phyloP scores from a whole-genome alignment of 352 stramenopile genomes.

The Globisporangium viniferum region DNA sequence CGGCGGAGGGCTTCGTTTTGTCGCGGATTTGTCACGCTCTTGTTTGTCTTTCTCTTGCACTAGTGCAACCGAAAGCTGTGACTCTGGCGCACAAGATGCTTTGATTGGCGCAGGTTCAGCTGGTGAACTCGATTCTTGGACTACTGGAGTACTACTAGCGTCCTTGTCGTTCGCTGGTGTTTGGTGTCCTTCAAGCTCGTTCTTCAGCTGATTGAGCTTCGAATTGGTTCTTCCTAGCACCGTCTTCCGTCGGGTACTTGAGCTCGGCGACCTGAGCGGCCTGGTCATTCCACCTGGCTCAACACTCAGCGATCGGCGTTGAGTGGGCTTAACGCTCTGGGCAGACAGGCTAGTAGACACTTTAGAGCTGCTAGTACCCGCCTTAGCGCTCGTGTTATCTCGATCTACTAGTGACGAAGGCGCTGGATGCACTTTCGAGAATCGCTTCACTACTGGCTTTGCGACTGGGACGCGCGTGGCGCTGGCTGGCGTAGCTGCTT shows the following conservation, averaged over 20 bases:
- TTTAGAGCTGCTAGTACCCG: neutral
- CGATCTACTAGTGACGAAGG: neutral
- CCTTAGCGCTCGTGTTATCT: neutral
- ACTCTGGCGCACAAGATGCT: neutral
- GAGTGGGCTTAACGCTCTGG: neutral
- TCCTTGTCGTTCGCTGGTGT: neutral
- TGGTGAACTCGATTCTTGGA: too few relatives aligned
- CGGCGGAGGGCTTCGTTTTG: neutral
- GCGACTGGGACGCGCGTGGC: constrained; percentile 1
- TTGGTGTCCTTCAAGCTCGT: neutral
- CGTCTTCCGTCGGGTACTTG: neutral
- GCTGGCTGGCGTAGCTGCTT: constrained; percentile 13
- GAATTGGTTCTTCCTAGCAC: constrained; percentile 1
- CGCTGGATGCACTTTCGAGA: neutral
- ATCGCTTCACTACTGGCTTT: neutral
- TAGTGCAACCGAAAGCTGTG: neutral
- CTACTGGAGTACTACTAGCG: neutral
- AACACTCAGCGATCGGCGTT: constrained; percentile 5
- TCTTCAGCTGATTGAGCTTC: constrained; percentile 4
- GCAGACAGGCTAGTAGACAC: neutral
- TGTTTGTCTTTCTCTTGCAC: neutral
- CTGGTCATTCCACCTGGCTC: neutral
- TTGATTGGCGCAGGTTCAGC: neutral
- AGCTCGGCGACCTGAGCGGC: neutral
- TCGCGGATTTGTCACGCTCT: neutral